Conservation (phyloP, 2,329 filamentous ascomycete species). For the Microsporum canis region DNA sequence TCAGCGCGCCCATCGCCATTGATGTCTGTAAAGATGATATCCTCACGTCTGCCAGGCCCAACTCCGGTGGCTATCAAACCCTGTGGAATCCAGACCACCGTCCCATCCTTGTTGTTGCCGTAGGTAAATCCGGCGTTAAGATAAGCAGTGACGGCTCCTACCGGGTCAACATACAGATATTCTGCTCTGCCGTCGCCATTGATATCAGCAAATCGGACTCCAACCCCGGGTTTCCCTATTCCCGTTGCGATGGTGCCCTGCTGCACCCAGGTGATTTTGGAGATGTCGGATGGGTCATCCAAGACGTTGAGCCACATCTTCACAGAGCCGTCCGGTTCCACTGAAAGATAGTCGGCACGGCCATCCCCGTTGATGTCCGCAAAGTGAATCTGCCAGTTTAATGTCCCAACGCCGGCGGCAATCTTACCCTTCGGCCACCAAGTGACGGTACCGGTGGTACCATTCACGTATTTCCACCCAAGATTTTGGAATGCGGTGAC, state of each 20-base stretch:
- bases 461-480: neutral
- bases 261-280: neutral
- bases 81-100: constrained; percentile 2
- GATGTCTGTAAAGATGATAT: constrained; percentile 10
- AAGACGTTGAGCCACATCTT: constrained; percentile 6
- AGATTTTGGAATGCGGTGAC: constrained; percentile 11
- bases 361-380: constrained; percentile 11
- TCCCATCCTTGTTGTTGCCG: neutral
- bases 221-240: no score
- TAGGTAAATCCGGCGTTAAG: constrained; percentile 9
- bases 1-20: constrained; percentile 10
- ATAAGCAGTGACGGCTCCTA: constrained; percentile 1
- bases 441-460: neutral
- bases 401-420: constrained; percentile 7
- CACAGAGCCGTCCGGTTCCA: constrained; percentile 2
- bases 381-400: constrained; percentile 3
- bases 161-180: no score
- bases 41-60: neutral
- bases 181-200: no score
- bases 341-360: constrained; percentile 7
- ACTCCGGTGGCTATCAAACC: constrained; percentile 9
- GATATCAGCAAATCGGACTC: no score
- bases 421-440: constrained; percentile 3
- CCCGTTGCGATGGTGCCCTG: neutral
- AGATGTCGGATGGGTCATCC: neutral